Base-by-base conservation (phyloP, 2,329 filamentous ascomycete species). In the Aspergillus candidus region DNA sequence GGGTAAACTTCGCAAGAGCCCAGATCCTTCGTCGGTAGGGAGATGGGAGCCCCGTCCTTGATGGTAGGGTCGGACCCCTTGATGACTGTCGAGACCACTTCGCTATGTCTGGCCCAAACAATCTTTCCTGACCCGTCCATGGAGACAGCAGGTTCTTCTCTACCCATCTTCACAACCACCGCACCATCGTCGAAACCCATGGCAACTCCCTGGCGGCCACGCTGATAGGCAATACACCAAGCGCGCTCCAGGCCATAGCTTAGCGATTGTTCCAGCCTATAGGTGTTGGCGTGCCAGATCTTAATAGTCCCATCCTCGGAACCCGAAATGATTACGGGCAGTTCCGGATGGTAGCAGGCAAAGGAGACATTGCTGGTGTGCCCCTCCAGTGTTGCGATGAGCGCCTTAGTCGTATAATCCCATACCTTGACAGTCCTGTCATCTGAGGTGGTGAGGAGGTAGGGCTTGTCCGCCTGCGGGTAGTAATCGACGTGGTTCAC, bases 341-440 rank as follows among this genome's bases (percentile, higher is more conserved):
- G 75, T 69, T 97, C 91, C 2, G 93, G 93, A 69, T 98, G 93
- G 65, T 97, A 98, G 69, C 90, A 94, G 39, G 93, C 93, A 62
- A 97, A 98, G 3, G 90, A 96, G 38, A 98, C 93, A 61, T 98
- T 98, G 69, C 90, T 95, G 27, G 89, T 94, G 68, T 98, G 93
- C 22, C 93, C 93, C 68, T 98, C 93, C 38, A 98, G 77, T 3
- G 91, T 97, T 27, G 93, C 93, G 63, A 97, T 96, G 53, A 97
- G 76, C 11, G 89, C 93, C 72, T 98, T 98, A 38, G 90, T 97
- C 11, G 91, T 97, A 74, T 98, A 97, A 65, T 98, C 93, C 91
- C 93, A 98, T 43, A 98, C 82, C 76, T 97, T 97, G 58, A 97
- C 88, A 1, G 91, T 97, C 59, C 88, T 83, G 69, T 97, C 93